These are phyloP conservation scores for Rhizoclosmatium sp. DNA, from an alignment of 192 early-diverging fungal genomes.

Conservation along the genomic window DNA sequence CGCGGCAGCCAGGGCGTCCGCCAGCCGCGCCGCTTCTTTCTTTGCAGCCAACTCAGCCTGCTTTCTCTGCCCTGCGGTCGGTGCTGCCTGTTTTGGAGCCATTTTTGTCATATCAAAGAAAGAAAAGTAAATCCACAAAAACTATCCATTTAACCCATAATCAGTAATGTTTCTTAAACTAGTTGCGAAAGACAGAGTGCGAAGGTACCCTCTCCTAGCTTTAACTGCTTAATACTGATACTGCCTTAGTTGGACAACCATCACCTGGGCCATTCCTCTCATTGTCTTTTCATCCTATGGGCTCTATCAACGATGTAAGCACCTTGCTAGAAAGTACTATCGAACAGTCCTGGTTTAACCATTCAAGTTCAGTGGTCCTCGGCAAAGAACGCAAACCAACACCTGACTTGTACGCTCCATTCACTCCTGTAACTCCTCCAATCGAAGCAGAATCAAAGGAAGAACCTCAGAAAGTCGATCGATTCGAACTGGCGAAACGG, in stretches of 20 bases:
- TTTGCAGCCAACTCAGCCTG: not conserved
- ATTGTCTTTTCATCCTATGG: slow-evolving; percentile 34
- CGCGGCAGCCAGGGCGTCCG: slow-evolving; percentile 5
- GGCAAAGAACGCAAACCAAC: slow-evolving; percentile 29
- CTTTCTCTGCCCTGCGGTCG: not conserved
- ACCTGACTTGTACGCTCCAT: slow-evolving; percentile 20
- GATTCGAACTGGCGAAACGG: not conserved
- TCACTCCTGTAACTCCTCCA: slow-evolving; percentile 14
- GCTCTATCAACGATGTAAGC: slow-evolving; percentile 31
- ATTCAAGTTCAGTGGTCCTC: slow-evolving; percentile 15
- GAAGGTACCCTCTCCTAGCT: slow-evolving; percentile 7
- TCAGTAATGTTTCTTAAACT: slow-evolving; percentile 23
- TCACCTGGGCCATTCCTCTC: slow-evolving; percentile 32
- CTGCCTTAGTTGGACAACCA: slow-evolving; percentile 33
- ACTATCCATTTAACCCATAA: not conserved
- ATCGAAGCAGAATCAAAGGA: not conserved
- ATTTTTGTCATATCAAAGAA: not conserved
- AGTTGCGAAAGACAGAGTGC: slow-evolving; percentile 30
- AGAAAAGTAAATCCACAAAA: not conserved
- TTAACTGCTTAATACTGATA: not conserved
- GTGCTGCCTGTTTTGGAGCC: not conserved
- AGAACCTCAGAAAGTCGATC: not conserved
- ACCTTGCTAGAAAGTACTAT: not conserved
- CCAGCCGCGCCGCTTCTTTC: slow-evolving; percentile 18
- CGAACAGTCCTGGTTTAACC: too few species aligned